Evolutionary conservation across 768 basidiomycete genomes (phyloP), one percentile per base, ranked within the genome.

Genomic region (Macrocybe gigantea): DNA sequence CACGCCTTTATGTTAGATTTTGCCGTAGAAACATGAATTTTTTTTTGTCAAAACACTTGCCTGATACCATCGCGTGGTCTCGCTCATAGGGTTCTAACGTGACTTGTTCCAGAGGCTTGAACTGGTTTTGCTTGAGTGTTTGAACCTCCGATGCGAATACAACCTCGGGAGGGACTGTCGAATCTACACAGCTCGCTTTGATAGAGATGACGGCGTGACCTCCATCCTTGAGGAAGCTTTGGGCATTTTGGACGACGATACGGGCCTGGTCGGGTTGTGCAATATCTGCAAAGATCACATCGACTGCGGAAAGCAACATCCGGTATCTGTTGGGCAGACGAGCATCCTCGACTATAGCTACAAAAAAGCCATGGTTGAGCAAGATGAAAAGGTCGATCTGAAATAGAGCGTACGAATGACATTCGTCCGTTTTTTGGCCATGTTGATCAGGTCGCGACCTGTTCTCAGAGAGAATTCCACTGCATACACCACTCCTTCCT

Each of bases 391-490:
- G 8, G n/a, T 15, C 35, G 32, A 37, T 6, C 9, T 22, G 29
- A 46, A 22, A 2, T 7, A 42, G 33, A 2, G 77, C 88, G 49
- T 70, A 95, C 93, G 96, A 60, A 98, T 95, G 55, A 98, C 93
- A 67, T 98, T 99, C 55, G 96, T 98, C 50, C 96, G 80, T 72
- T 96, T 97, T 73, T 98, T 97, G 33, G 96, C 95, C 96, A 98
- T 99, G 71, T 88, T 89, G 57, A 99, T 96, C 52, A 98, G 71
- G 70, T 99, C 96, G 68, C 96, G 90, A 33, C 96, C 96, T 47
- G 93, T 95, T 59, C 96, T 82, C 56, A 85, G 77, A 2, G 96
- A 98, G 72, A 99, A 98, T 68, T 99, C 96, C 32, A 99, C 96
- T 13, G 96, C 96, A 64, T 99, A 98, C 7, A 98, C 96, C 50